Evolutionary conservation across 2,329 filamentous ascomycete genomes (phyloP), one percentile per base, ranked within the genome.

Genomic region (Dothideomycetes sp.): DNA sequence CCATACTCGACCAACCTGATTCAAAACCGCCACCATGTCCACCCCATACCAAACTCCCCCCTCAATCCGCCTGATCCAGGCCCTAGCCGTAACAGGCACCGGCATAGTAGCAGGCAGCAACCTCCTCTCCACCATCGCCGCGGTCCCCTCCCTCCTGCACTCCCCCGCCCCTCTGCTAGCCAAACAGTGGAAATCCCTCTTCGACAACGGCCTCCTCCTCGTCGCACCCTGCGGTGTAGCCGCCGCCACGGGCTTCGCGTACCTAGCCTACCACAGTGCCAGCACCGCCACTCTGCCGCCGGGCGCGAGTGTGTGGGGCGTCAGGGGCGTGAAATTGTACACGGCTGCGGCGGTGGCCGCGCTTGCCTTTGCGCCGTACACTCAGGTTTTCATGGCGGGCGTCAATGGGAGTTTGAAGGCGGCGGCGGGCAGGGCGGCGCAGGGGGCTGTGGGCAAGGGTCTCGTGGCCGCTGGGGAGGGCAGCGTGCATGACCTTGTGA

Each of bases 81-180:
- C n/a, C n/a, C n/a, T n/a, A n/a, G n/a, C n/a, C n/a, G n/a, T n/a
- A n/a, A n/a, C 22, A 27, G 22, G 12, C 7, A 27, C 22, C 12
- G 22, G 12, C 12, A 7, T 12, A 12, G 12, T 7, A 7, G 7
- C 22, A 27, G 22, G 22, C 22, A 7, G 7, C 12, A 7, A 7
- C 22, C 22, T 27, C 7, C 12, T 12, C 7, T 7, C 7, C 22
- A 7, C 22, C 22, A 12, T 12, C 7, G 22, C 12, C 22, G 7
- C 22, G 22, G 51, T 73, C 2, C 75, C 75, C 2, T 64, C 69
- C 31, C 56, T 78, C 7, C 65, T 79, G 43, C 62, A 71, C 43
- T 68, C 72, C 0, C 75, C 75, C 1, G 65, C 69, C 1, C 67
- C 67, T 2, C 57, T 77, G 8, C 66, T 77, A 45, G 68, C 72